A percentile compares a stretch with the other conserved stretches of the same genome.
Evolutionary conservation across 225 moss, liverwort and hornwort genomes (phyloP).

Genomic region (Sphagnum contortum): DNA sequence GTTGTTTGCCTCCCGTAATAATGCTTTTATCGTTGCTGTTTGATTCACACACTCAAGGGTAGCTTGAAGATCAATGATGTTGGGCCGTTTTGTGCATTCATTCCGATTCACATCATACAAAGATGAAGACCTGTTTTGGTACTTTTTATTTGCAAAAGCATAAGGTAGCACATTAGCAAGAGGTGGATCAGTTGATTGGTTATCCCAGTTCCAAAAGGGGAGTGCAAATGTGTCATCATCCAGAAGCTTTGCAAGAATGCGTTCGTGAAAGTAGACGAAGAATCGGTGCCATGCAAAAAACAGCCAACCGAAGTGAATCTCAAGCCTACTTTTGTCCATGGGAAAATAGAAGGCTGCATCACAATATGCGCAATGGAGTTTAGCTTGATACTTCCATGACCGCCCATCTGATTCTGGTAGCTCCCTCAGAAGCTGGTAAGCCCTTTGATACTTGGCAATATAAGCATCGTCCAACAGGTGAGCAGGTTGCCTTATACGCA

Average conservation of each 20-base stretch:
- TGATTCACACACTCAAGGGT: constrained; percentile 16
- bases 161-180: constrained; percentile 8
- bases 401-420: constrained; percentile 46
- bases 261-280: constrained; percentile 56
- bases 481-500: constrained; percentile 17
- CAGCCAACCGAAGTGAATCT: constrained; percentile 43
- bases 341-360: constrained; percentile 19
- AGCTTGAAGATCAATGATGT: constrained; percentile 15
- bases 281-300: constrained; percentile 57
- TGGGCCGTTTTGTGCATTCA: constrained; percentile 25
- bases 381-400: constrained; percentile 27
- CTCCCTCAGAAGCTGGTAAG: constrained; percentile 19
- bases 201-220: constrained; percentile 61
- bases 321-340: constrained; percentile 6
- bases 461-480: constrained; percentile 10
- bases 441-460: constrained; percentile 14
- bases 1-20: constrained; percentile 15
- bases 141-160: constrained; percentile 7
- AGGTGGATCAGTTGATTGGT: constrained; percentile 1
- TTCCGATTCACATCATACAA: constrained; percentile 19
- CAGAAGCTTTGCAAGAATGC: constrained; percentile 29
- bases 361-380: constrained; percentile 50
- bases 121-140: constrained; percentile 1
- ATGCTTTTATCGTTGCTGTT: background rate
- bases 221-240: constrained; percentile 32